Percentiles rank a stretch among this genome's conserved stretches.
Conservation (phyloP, 306 rosid species). For the Lathyrus tuberosus region DNA sequence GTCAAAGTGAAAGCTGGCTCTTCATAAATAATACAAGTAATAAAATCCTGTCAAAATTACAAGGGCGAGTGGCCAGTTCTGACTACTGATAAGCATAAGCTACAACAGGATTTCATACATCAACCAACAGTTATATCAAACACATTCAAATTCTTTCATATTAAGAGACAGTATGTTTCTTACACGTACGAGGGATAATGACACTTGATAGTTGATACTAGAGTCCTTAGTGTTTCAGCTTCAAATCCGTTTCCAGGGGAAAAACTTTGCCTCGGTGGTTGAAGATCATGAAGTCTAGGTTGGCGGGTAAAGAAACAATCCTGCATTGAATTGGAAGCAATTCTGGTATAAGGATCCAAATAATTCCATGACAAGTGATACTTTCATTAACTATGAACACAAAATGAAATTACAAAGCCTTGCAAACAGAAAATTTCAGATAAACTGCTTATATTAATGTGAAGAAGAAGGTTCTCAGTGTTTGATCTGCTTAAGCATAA, state of each 20-base stretch:
- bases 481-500: constrained; percentile 3
- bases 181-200: constrained; percentile 10
- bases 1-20: constrained; percentile 14
- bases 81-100: constrained; percentile 9
- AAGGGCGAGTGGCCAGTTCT: constrained; percentile 24
- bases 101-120: constrained; percentile 18
- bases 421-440: constrained; percentile 14
- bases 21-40: background rate
- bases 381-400: constrained; percentile 24
- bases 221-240: constrained; percentile 58
- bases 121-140: constrained; percentile 36
- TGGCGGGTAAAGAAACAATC: constrained; percentile 75
- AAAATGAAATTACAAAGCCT: constrained; percentile 4
- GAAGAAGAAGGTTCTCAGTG: background rate
- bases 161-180: constrained; percentile 4
- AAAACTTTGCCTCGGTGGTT: constrained; percentile 77
- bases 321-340: constrained; percentile 53
- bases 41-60: constrained; percentile 33
- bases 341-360: constrained; percentile 17
- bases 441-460: background rate
- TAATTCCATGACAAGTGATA: constrained; percentile 13
- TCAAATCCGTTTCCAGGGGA: constrained; percentile 61
- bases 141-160: constrained; percentile 13
- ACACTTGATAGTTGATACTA: constrained; percentile 17
- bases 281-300: constrained; percentile 82